Evolutionary conservation across 371 early-diverging fungal species (phyloP).

Genomic region (Lichtheimia corymbifera): DNA sequence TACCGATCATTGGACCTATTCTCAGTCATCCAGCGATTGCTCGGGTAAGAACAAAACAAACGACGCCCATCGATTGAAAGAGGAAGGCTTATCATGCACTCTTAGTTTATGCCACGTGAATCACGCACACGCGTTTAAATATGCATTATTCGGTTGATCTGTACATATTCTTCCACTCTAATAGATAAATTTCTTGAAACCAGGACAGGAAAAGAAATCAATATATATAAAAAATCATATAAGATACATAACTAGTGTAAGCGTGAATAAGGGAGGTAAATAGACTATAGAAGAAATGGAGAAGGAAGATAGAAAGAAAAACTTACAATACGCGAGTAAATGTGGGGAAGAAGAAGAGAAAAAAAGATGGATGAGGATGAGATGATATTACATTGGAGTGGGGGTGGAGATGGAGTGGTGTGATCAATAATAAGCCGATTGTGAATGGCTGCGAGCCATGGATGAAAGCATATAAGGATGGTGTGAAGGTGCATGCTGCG

Average conservation of each 20-base stretch:
- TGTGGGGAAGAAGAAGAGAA: not conserved
- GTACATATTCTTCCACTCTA: constrained; percentile 1
- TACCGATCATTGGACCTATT: constrained; percentile 89
- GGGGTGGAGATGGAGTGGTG: not conserved
- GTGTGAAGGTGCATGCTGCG: constrained; percentile 1
- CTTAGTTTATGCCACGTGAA: constrained; percentile 24
- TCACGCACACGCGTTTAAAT: constrained; percentile 19
- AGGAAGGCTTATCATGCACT: not conserved
- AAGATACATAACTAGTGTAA: no score
- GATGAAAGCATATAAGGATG: constrained; percentile 15
- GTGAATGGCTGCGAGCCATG: constrained; percentile 9
- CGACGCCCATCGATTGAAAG: not conserved
- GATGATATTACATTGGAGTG: not conserved
- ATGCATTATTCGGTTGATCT: not conserved
- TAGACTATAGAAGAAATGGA: not conserved
- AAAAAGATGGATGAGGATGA: not conserved
- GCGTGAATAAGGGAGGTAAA: not conserved
- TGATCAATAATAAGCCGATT: constrained; percentile 8
- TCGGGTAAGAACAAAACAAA: constrained; percentile 49
- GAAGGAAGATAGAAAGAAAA: not conserved
- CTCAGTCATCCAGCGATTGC: constrained; percentile 82
- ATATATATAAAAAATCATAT: not conserved
- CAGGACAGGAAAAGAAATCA: not conserved
- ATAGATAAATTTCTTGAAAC: constrained; percentile 1
- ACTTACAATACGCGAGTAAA: not conserved